Base-by-base conservation (phyloP, 305 asterid genomes). In the Fraxinus sp. region DNA sequence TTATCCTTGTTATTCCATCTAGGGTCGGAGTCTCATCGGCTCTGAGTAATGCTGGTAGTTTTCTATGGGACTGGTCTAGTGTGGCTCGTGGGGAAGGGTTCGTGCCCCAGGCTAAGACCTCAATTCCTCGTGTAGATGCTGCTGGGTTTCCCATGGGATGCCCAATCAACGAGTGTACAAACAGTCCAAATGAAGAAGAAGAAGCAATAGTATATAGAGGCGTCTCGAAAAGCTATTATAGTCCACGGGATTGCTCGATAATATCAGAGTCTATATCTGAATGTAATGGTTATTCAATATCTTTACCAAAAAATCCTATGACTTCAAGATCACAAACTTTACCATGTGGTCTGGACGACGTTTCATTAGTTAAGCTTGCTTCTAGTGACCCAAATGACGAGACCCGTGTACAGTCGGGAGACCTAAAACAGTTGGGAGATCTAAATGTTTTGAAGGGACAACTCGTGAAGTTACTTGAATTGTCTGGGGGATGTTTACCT, bases 61-160 rank as follows among this genome's bases (percentile, higher is more conserved):
- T 91, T 39, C 90, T 96, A 26, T 96, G 98, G 98, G 98, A 95
- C 86, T 96, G 99, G 99, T 88, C 86, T 66, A 91, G 92, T 68
- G 86, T 96, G 71, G 98, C 90, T 83, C 98, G 97, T 79, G 99
- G 97, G 9, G 97, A 92, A 83, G 93, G 98, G 26, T 90, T 91
- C 84, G 86, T 92, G 30, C 94, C 97, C 16, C 90, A 92, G 64
- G 84, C 84, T 16, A 93, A 85, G 87, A 86, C 86, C 10, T 83
- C 52, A 10, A 36, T 66, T 62, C 89, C 89, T 36, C 75, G 87
- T 82, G 66, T 86, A n/a, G 95, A 91, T 41, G 24, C 78, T 70
- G 37, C 91, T 26, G 85, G 88, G 32, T 77, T 77, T 79, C 73
- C 89, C 7, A 79, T 41, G 84, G 92, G 89, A 76, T 86, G 83